Conservation (phyloP, 805 yeast species). For the Priceomyces castillae region DNA sequence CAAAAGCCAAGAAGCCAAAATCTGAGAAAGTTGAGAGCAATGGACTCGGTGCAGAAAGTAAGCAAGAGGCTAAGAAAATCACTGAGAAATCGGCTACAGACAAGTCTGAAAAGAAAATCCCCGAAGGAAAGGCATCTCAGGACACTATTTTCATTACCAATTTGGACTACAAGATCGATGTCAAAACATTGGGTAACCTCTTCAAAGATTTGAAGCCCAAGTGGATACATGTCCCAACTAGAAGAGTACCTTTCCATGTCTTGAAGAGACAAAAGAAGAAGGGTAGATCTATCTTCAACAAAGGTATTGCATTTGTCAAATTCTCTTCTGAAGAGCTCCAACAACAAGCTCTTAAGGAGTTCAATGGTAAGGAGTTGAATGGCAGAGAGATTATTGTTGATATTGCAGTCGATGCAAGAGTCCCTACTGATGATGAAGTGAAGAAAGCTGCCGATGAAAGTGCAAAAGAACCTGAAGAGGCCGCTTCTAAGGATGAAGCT, state of each 20-base stretch:
- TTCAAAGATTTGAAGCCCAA: conserved; percentile 50
- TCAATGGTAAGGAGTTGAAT: conserved; percentile 62
- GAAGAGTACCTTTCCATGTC: conserved; percentile 43
- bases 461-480: not conserved
- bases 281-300: conserved; percentile 48
- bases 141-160: conserved; percentile 63
- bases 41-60: not conserved
- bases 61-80: not conserved
- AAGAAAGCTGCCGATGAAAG: conserved; percentile 15
- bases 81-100: not conserved
- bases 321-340: conserved; percentile 62
- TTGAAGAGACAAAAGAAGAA: conserved; percentile 43
- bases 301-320: conserved; percentile 66
- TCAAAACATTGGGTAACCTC: conserved; percentile 43
- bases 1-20: conserved; percentile 1
- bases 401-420: conserved; percentile 65
- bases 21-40: not conserved
- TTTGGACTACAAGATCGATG: conserved; percentile 50
- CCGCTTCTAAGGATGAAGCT: conserved; percentile 1
- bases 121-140: conserved; percentile 53
- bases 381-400: conserved; percentile 68
- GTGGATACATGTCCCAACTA: conserved; percentile 59
- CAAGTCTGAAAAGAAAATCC: conserved; percentile 15
- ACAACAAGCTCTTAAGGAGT: conserved; percentile 65
- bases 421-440: conserved; percentile 25